Conservation (phyloP, 306 rosid genomes). For the Castanopsis chinensis region DNA sequence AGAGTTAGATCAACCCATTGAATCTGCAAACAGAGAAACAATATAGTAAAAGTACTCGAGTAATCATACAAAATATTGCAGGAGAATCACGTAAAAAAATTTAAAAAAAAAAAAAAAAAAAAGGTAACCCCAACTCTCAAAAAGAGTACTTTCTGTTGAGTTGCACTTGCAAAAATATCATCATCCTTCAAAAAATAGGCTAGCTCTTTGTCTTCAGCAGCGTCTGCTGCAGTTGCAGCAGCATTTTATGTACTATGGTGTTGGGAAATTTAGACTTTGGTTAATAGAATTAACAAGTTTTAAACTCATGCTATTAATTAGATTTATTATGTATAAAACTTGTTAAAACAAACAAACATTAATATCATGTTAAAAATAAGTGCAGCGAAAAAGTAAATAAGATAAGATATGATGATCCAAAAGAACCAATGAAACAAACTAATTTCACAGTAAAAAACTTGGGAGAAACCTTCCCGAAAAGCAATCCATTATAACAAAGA, state of each 20-base stretch:
- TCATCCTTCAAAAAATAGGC: conserved; percentile 87
- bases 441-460: too few species aligned
- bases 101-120: neutral
- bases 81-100: conserved; percentile 13
- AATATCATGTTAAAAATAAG: too few species aligned
- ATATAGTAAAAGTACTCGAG: conserved; percentile 5
- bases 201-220: conserved; percentile 97
- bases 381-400: too few species aligned
- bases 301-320: too few species aligned
- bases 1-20: conserved; percentile 89
- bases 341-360: too few species aligned
- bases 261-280: too few species aligned
- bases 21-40: conserved; percentile 45
- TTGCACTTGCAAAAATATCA: conserved; percentile 76
- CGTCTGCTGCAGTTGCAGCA: conserved; percentile 89
- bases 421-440: too few species aligned
- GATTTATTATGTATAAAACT: too few species aligned
- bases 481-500: too few species aligned
- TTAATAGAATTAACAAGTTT: too few species aligned
- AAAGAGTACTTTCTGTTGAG: conserved; percentile 65
- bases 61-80: conserved; percentile 24
- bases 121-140: conserved; percentile 1
- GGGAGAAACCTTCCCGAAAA: too few species aligned
- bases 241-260: conserved; percentile 73
- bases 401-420: too few species aligned